Conservation (phyloP, 371 early-diverging fungal species). For the Choanephora cucurbitarum region DNA sequence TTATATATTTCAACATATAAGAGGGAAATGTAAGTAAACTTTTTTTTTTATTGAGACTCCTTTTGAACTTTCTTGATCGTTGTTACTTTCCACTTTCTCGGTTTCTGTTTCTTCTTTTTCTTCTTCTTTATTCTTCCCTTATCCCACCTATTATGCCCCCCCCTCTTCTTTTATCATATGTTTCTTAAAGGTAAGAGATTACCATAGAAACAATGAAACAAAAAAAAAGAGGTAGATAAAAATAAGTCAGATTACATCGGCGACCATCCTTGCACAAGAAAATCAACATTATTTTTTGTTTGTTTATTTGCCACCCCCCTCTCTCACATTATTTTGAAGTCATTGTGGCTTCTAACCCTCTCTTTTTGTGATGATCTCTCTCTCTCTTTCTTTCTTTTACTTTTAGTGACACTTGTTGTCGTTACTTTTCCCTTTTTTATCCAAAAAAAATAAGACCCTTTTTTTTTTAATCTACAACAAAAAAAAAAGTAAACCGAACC, state of each 20-base stretch:
- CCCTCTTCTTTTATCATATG: background rate
- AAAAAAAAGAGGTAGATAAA: too few relatives aligned
- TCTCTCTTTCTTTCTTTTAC: too few relatives aligned
- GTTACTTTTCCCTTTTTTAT: too few relatives aligned
- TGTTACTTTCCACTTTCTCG: slow-evolving; percentile 9
- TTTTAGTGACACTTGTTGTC: too few relatives aligned
- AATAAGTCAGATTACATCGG: slow-evolving; percentile 17
- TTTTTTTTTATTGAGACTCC: slow-evolving; percentile 12
- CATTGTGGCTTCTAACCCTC: too few relatives aligned
- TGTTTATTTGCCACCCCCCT: background rate
- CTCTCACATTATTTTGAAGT: background rate
- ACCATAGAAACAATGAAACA: background rate
- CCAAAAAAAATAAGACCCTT: too few relatives aligned
- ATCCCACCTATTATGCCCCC: background rate
- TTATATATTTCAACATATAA: background rate
- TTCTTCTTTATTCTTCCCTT: slow-evolving; percentile 9
- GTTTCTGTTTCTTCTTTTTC: slow-evolving; percentile 6
- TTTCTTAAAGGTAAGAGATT: background rate
- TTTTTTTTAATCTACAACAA: too few relatives aligned
- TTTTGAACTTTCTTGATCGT: slow-evolving; percentile 10
- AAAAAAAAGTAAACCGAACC: background rate
- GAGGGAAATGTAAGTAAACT: background rate
- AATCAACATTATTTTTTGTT: slow-evolving; percentile 3
- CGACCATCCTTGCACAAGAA: slow-evolving; percentile 13
- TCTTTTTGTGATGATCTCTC: too few relatives aligned